Percentiles rank a stretch among this genome's conserved stretches.
phyloP scores from a whole-genome alignment of 23 red algal genomes.

The Chondrus crispus region DNA sequence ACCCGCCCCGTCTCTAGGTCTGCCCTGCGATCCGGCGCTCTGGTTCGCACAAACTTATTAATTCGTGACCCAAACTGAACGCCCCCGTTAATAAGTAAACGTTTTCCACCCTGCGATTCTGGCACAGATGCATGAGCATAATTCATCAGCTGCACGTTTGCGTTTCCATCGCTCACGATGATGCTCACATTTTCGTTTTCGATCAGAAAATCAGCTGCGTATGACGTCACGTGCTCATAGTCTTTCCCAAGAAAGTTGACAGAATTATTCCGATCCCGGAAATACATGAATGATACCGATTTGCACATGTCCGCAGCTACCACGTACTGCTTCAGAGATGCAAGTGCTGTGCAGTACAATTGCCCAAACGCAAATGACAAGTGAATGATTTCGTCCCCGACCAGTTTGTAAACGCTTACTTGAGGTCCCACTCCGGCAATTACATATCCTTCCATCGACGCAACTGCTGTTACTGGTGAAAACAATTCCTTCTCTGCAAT shows the following conservation, averaged over 20 bases:
- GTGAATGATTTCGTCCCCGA: constrained; percentile 93
- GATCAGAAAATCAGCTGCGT: constrained; percentile 84
- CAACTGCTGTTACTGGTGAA: constrained; percentile 84
- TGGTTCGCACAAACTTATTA: constrained; percentile 71
- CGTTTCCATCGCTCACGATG: constrained; percentile 64
- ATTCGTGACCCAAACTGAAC: constrained; percentile 78
- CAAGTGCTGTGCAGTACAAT: constrained; percentile 73
- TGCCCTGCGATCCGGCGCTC: constrained; percentile 27
- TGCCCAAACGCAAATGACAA: constrained; percentile 89
- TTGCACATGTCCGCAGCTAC: constrained; percentile 87
- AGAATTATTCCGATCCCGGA: constrained; percentile 88
- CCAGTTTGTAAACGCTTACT: constrained; percentile 96
- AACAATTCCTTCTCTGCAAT: constrained; percentile 94
- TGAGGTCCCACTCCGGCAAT: constrained; percentile 73
- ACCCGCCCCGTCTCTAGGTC: not conserved
- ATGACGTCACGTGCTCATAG: constrained; percentile 60
- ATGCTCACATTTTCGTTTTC: constrained; percentile 62
- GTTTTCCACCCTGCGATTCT: constrained; percentile 86
- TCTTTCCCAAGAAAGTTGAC: constrained; percentile 96
- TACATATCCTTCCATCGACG: constrained; percentile 85
- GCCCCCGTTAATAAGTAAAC: constrained; percentile 71
- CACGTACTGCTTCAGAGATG: constrained; percentile 93
- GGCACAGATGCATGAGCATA: constrained; percentile 75
- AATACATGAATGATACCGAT: constrained; percentile 81
- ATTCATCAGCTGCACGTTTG: constrained; percentile 83